Base-by-base conservation (phyloP, 768 basidiomycete species). In the Suillus bovinus region DNA sequence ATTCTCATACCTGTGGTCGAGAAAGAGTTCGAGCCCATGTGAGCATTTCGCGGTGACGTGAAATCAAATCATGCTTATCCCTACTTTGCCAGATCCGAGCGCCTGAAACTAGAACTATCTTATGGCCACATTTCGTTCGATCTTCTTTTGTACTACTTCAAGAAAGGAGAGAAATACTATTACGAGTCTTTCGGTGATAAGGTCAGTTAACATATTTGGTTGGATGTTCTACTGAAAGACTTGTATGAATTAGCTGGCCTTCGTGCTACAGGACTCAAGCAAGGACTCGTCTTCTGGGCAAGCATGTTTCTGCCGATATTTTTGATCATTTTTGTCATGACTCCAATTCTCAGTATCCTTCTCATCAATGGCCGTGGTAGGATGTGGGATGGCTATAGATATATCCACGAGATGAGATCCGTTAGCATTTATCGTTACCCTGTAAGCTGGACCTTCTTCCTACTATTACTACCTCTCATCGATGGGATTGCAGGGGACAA, bases 91-190 rank as follows among this genome's bases (percentile, higher is more conserved):
- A 69, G 68, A 36, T 63, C 66, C 16, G 56, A 69, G n/a, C 50
- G 61, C n/a, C 57, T 69, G 17, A 61, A 58, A 36, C n/a, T 69
- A 24, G 42, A 63, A 13, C 41, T 59, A 29, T 57, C 60, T 10
- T 66, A 69, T 24, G 63, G 61, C 17, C 69, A 69, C 20, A 61
- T 69, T 24, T 60, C 70, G 11, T 69, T 60, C 42, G 65, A 69
- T 38, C 63, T 66, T 22, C 64, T 66, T 22, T 38, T 36, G 5
- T 66, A 66, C 36, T 65, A 66, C 46, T 66, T 66, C 64, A 44
- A 66, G 59, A 59, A 52, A 39, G 55, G 52, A 11, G 34, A 7
- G 49, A 65, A 14, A 38, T 66, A 60, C 44, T 61, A 65, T 29
- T 36, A 53, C 38, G 13, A n/a, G 13, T 5, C 0, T 14, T 36